Conservation (phyloP, 2,329 filamentous ascomycete species). For the Exophiala calicioides region DNA sequence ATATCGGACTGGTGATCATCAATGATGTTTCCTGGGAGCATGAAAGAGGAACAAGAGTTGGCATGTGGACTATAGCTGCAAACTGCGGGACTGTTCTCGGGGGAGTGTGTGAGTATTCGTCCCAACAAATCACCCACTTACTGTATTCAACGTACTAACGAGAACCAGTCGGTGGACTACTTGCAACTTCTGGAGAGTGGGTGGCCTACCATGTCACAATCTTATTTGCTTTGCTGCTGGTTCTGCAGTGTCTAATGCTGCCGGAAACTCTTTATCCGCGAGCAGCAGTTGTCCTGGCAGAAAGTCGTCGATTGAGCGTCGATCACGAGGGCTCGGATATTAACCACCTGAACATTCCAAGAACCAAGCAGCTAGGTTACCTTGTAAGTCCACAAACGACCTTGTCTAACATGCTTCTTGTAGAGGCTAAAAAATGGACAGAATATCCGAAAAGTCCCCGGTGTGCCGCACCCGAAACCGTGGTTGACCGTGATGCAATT, state of each 20-base stretch:
- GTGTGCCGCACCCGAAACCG: neutral
- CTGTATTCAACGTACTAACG: too few relatives aligned
- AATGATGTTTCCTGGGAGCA: conserved; percentile 19
- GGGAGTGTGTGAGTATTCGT: too few relatives aligned
- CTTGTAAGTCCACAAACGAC: neutral
- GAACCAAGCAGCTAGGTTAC: neutral
- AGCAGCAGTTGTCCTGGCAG: neutral
- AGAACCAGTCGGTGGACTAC: neutral
- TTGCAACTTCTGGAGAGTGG: neutral
- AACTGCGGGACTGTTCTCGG: too few relatives aligned
- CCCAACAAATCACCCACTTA: too few relatives aligned
- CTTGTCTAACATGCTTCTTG: neutral
- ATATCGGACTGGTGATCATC: conserved; percentile 17
- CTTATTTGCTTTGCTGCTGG: neutral
- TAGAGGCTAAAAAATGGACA: neutral
- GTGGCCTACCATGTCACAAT: neutral
- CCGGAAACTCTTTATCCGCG: conserved; percentile 7
- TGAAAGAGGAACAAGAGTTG: conserved; percentile 11
- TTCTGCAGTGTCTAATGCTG: neutral
- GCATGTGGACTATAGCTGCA: too few relatives aligned
- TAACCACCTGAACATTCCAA: neutral
- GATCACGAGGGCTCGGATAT: neutral
- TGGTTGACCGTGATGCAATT: neutral
- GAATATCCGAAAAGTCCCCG: neutral
- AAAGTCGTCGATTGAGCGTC: neutral